phyloP scores from a whole-genome alignment of 23 red algal species.

The Porphyridium purpureum region DNA sequence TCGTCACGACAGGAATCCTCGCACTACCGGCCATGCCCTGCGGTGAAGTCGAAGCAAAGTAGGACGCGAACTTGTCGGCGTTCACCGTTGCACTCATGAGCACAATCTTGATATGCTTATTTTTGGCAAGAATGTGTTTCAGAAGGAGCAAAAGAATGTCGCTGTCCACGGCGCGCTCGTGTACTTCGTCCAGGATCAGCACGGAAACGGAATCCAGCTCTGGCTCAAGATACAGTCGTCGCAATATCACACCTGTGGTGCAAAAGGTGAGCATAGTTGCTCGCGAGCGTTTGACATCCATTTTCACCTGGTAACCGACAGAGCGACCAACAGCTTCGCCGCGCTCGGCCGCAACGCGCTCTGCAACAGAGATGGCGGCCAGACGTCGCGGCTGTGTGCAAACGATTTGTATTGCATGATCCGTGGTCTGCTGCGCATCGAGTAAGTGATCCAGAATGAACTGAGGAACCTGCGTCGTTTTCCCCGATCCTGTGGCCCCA shows the following conservation, averaged over 20 bases:
- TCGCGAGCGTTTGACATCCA: conserved; percentile 17
- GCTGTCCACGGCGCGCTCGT: conserved; percentile 76
- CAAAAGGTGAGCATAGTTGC: conserved; percentile 48
- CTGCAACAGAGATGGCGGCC: conserved; percentile 77
- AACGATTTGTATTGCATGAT: conserved; percentile 20
- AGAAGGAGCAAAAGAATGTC: conserved; percentile 63
- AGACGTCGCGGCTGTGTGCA: conserved; percentile 85
- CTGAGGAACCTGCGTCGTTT: conserved; percentile 80
- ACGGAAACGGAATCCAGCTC: conserved; percentile 36
- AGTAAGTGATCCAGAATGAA: conserved; percentile 29
- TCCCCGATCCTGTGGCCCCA: conserved; percentile 84
- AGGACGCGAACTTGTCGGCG: conserved; percentile 42
- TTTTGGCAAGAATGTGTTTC: conserved; percentile 26
- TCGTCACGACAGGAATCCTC: conserved; percentile 37
- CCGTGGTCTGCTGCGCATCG: conserved; percentile 2
- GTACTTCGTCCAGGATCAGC: conserved; percentile 90
- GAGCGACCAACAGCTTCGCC: conserved; percentile 36
- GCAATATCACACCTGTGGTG: conserved; percentile 68
- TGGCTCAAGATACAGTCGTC: conserved; percentile 42
- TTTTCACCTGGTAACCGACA: conserved; percentile 63
- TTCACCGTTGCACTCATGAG: conserved; percentile 88
- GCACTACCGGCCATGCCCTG: neutral
- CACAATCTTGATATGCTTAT: conserved; percentile 42
- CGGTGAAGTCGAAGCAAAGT: conserved; percentile 13
- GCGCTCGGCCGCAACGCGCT: conserved; percentile 72